A percentile compares a stretch with the other conserved stretches of the same genome.
phyloP scores from a whole-genome alignment of 2,329 filamentous ascomycete genomes.

The Sporothrix pallida region DNA sequence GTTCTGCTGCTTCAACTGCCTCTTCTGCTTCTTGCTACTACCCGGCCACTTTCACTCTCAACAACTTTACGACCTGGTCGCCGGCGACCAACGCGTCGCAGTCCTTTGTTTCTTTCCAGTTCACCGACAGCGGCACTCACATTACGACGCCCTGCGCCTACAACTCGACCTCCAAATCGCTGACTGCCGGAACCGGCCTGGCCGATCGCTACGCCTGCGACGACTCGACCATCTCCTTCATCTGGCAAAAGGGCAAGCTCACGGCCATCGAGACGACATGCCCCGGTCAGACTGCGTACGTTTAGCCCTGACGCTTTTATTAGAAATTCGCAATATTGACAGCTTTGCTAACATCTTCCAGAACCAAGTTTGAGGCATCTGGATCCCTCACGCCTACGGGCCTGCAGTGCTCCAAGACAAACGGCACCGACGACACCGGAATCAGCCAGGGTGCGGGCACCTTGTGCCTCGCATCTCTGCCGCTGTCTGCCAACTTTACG shows the following conservation, averaged over 20 bases:
- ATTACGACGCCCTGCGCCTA: slow-evolving; percentile 52
- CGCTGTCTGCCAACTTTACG: slow-evolving; percentile 35
- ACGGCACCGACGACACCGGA: slow-evolving; percentile 18
- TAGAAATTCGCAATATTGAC: background rate
- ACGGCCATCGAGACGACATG: slow-evolving; percentile 56
- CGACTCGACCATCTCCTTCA: slow-evolving; percentile 50
- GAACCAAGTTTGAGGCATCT: slow-evolving; percentile 36
- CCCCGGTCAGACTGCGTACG: slow-evolving; percentile 40
- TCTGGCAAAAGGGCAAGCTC: slow-evolving; percentile 48
- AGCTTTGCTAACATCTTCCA: background rate
- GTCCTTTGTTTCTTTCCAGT: slow-evolving; percentile 49
- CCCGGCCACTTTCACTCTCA: slow-evolving; percentile 48
- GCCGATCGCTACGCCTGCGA: slow-evolving; percentile 53
- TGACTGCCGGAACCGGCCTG: slow-evolving; percentile 41
- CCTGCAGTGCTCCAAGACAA: slow-evolving; percentile 31
- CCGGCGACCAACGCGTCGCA: slow-evolving; percentile 45
- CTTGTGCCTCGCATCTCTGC: slow-evolving; percentile 25
- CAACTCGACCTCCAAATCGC: slow-evolving; percentile 51
- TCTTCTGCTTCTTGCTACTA: slow-evolving; percentile 33
- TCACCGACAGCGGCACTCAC: slow-evolving; percentile 49
- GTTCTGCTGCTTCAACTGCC: background rate
- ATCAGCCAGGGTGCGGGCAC: slow-evolving; percentile 26
- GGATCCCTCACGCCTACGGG: slow-evolving; percentile 31
- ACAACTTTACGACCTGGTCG: slow-evolving; percentile 45
- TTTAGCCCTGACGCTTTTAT: too few relatives aligned